These are phyloP conservation scores for Mycena albidolilacea DNA, from an alignment of 768 basidiomycete genomes.

Conservation along the genomic window DNA sequence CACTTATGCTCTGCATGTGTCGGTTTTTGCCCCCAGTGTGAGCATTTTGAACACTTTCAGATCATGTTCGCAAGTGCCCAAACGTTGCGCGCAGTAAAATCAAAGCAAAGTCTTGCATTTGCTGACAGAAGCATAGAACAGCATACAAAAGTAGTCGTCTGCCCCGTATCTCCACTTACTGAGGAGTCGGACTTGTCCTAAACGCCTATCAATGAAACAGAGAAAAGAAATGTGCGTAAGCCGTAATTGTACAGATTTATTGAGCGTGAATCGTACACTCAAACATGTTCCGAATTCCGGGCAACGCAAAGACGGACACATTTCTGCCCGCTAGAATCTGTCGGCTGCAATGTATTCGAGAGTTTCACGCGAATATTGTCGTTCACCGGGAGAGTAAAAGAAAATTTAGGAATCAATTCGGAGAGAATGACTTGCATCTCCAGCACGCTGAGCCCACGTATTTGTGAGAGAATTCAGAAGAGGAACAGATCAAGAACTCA, in stretches of 20 bases:
- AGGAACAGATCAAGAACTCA: background rate
- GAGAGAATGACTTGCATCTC: too few species aligned
- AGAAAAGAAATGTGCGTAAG: constrained; percentile 2
- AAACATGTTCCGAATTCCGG: background rate
- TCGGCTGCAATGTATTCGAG: constrained; percentile 8
- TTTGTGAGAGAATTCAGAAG: background rate
- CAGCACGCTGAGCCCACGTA: too few species aligned
- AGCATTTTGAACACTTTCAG: too few species aligned
- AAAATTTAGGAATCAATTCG: too few species aligned
- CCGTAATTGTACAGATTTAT: constrained; percentile 3
- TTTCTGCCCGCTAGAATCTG: constrained; percentile 15
- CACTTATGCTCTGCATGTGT: too few species aligned
- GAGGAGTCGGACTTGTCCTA: background rate
- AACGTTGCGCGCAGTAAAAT: background rate
- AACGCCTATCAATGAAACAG: background rate
- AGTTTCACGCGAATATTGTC: background rate
- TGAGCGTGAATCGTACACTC: constrained; percentile 9
- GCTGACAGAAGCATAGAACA: background rate
- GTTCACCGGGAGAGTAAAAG: background rate
- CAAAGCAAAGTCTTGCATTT: background rate
- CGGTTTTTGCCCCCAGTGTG: too few species aligned
- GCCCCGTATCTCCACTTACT: background rate
- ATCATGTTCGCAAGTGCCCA: too few species aligned
- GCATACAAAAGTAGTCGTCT: background rate
- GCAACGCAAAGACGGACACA: constrained; percentile 10